Evolutionary conservation across 2,329 filamentous ascomycete genomes (phyloP), one percentile per base, ranked within the genome.

Genomic region (Orbilia javanica): DNA sequence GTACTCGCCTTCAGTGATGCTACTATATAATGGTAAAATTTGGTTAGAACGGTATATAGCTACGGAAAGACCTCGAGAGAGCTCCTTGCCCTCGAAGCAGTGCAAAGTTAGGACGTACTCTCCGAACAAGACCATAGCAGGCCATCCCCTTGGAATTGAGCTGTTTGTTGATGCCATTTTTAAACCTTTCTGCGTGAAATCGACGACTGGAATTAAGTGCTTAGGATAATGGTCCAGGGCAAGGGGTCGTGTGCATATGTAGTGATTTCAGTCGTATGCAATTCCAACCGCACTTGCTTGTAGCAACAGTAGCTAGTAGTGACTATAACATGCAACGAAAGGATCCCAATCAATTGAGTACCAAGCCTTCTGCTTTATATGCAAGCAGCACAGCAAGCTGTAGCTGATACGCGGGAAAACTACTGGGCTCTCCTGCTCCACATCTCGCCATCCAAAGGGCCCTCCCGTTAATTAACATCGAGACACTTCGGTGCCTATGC

Each of bases 1-100:
- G 53, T 27, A 29, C 66, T 63, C 62, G 46, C 74, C 60, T 78
- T 78, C 48, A 10, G 74, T 78, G 62, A 78, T 78, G 74, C 74
- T 78, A 42, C 74, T 78, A 25, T 72, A 75, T 36, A 44, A 22
- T 29, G 6, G 29, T 65, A 34, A 62, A 46, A 10, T 25, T 2
- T 20, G 46, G 73, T 71, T 67, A 77, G 73, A 60, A 27, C 8
- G 18, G 34, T 31, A 31, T n/a, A n/a, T n/a, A n/a, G n/a, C 10
- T 13, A 22, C 10, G 22, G 29, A 22, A 18, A 44, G n/a, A n/a
- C n/a, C n/a, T n/a, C n/a, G n/a, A n/a, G 20, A 22, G 25, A 50
- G 27, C 34, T 39, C n/a, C 11, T 27, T 34, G 11, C 29, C n/a
- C 11, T 27, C 44, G 11, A 31, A 44, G 34, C n/a, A n/a, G n/a